These are phyloP conservation scores for Mortierella antarctica DNA, from an alignment of 192 early-diverging fungal species.

Conservation along the genomic window DNA sequence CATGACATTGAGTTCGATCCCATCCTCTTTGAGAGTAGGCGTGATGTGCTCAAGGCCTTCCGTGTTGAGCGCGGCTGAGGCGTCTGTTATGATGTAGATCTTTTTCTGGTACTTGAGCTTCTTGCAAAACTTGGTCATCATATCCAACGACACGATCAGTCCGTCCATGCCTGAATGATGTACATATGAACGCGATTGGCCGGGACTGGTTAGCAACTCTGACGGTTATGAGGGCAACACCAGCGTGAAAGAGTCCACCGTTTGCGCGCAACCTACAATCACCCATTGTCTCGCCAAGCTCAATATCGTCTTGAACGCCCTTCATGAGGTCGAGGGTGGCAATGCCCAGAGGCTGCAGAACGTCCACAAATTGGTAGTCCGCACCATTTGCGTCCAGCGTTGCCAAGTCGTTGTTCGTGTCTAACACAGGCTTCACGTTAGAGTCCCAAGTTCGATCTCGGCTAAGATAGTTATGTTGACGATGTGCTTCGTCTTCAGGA, in stretches of 20 bases:
- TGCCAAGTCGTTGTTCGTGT: slow-evolving; percentile 64
- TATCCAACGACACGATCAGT: slow-evolving; percentile 67
- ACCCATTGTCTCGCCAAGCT: slow-evolving; percentile 55
- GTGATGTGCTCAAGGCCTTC: slow-evolving; percentile 53
- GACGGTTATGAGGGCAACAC: neutral
- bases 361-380: slow-evolving; percentile 45
- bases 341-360: slow-evolving; percentile 27
- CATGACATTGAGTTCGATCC: slow-evolving; percentile 63
- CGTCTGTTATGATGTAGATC: slow-evolving; percentile 75
- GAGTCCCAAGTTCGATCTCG: neutral
- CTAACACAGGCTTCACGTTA: slow-evolving; percentile 45
- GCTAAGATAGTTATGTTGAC: neutral
- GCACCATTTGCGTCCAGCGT: slow-evolving; percentile 42
- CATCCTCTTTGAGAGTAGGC: slow-evolving; percentile 26
- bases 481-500: neutral
- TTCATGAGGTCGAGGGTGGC: slow-evolving; percentile 62
- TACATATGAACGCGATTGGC: neutral
- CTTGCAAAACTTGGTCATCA: slow-evolving; percentile 65
- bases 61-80: slow-evolving; percentile 57
- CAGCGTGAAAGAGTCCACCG: neutral
- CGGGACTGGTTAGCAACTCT: neutral
- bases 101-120: slow-evolving; percentile 74
- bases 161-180: slow-evolving; percentile 67
- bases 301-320: slow-evolving; percentile 56
- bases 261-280: slow-evolving; percentile 59